Evolutionary conservation across 805 yeast genomes (phyloP).

Genomic region (Pichia nakasei): DNA sequence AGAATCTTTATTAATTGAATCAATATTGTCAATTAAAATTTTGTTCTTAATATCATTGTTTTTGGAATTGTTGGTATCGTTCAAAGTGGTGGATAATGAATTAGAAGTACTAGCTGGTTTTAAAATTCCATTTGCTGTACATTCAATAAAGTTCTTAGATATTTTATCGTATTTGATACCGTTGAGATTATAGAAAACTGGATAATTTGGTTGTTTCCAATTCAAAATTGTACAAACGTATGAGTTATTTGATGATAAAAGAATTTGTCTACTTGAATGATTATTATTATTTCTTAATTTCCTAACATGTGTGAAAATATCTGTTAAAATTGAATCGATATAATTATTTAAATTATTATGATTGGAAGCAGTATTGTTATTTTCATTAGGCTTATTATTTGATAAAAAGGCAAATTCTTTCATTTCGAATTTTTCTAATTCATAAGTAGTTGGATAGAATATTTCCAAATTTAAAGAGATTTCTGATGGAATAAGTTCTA

Average conservation of each 20-base stretch:
- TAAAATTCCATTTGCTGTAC: conserved; percentile 35
- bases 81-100: not conserved
- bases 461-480: conserved; percentile 69
- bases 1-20: conserved; percentile 29
- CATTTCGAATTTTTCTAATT: conserved; percentile 24
- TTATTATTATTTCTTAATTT: conserved; percentile 29
- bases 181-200: conserved; percentile 79
- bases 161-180: conserved; percentile 38
- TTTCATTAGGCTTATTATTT: conserved; percentile 7
- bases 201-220: conserved; percentile 98
- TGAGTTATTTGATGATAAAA: conserved; percentile 81
- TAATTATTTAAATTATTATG: conserved; percentile 50
- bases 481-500: conserved; percentile 45
- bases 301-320: conserved; percentile 71
- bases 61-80: not conserved
- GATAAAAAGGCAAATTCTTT: conserved; percentile 18
- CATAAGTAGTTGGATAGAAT: conserved; percentile 56
- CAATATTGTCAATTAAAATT: conserved; percentile 28
- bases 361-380: conserved; percentile 7
- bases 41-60: conserved; percentile 6
- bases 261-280: conserved; percentile 49
- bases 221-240: conserved; percentile 87
- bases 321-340: conserved; percentile 64
- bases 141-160: conserved; percentile 26
- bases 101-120: too few species aligned